phyloP scores from a whole-genome alignment of 2,329 filamentous ascomycete genomes.

The Neurospora sp. region DNA sequence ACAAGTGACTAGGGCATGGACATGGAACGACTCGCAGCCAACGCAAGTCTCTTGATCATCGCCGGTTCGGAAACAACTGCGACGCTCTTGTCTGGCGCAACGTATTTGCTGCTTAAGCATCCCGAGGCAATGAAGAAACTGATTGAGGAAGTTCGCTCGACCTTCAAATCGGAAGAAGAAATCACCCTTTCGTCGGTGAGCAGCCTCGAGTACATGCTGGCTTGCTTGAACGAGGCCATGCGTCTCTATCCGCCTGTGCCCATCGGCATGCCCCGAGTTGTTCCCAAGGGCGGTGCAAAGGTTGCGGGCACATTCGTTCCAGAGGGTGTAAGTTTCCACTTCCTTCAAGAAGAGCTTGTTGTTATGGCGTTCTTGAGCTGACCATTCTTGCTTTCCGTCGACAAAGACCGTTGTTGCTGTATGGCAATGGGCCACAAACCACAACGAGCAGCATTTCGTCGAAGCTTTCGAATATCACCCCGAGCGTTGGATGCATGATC shows the following conservation, averaged over 20 bases:
- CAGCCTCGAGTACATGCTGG: constrained; percentile 26
- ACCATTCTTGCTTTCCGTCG: constrained; percentile 4
- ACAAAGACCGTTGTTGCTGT: constrained; percentile 6
- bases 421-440: constrained; percentile 23
- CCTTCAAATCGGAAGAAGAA: constrained; percentile 25
- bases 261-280: constrained; percentile 7
- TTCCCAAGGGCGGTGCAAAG: constrained; percentile 10
- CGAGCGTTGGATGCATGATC: constrained; percentile 23
- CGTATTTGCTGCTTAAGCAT: constrained; percentile 23
- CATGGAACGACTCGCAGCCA: constrained; percentile 3
- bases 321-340: constrained; percentile 6
- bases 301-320: constrained; percentile 12
- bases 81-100: constrained; percentile 14
- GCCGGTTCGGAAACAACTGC: constrained; percentile 18
- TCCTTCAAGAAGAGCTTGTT: neutral
- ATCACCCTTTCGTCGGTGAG: constrained; percentile 26
- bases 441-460: constrained; percentile 25
- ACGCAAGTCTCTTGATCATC: constrained; percentile 9
- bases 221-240: constrained; percentile 29
- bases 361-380: constrained; percentile 19
- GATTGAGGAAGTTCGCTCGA: constrained; percentile 26
- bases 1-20: neutral
- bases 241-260: constrained; percentile 27
- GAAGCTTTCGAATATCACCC: constrained; percentile 24
- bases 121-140: constrained; percentile 23